A percentile compares a stretch with the other conserved stretches of the same genome.
phyloP scores from a whole-genome alignment of 1,284 basidiomycete genomes.

The Ganoderma multipileum region DNA sequence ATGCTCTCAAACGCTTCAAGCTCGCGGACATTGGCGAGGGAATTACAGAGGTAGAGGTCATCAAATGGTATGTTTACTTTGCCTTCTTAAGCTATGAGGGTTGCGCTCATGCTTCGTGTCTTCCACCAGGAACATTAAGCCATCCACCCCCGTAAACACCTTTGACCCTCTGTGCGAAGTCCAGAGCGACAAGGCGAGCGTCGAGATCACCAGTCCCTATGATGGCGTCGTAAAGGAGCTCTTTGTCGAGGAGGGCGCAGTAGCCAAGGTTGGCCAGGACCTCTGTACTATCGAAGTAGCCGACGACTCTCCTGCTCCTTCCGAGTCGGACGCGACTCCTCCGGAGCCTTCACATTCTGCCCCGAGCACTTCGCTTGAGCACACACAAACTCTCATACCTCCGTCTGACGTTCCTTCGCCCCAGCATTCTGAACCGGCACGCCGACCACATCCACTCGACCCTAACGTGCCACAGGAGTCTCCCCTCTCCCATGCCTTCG shows the following conservation, averaged over 20 bases:
- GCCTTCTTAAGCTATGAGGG: background rate
- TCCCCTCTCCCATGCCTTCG: slow-evolving; percentile 27
- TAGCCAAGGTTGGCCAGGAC: slow-evolving; percentile 86
- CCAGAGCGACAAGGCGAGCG: slow-evolving; percentile 93
- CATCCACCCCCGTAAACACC: slow-evolving; percentile 64
- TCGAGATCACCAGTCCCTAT: slow-evolving; percentile 92
- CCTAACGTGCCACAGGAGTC: slow-evolving; percentile 50
- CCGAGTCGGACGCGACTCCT: slow-evolving; percentile 18
- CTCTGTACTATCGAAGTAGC: slow-evolving; percentile 88
- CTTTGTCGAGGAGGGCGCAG: slow-evolving; percentile 82
- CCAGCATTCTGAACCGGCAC: slow-evolving; percentile 18
- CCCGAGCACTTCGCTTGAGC: slow-evolving; percentile 20
- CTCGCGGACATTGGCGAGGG: slow-evolving; percentile 97
- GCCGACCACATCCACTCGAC: slow-evolving; percentile 71
- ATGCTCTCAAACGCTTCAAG: slow-evolving; percentile 75
- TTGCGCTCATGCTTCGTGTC: slow-evolving; percentile 12
- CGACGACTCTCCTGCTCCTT: slow-evolving; percentile 47
- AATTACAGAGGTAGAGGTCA: slow-evolving; percentile 89
- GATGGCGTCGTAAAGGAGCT: slow-evolving; percentile 80
- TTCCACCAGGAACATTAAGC: slow-evolving; percentile 62
- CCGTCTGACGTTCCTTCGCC: background rate
- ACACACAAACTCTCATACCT: slow-evolving; percentile 19
- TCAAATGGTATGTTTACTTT: slow-evolving; percentile 72
- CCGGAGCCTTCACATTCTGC: slow-evolving; percentile 13
- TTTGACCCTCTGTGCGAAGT: slow-evolving; percentile 95